Percentiles rank a stretch among this genome's conserved stretches.
Conservation (phyloP, 768 basidiomycete genomes). For the Daedaleopsis sinensis region DNA sequence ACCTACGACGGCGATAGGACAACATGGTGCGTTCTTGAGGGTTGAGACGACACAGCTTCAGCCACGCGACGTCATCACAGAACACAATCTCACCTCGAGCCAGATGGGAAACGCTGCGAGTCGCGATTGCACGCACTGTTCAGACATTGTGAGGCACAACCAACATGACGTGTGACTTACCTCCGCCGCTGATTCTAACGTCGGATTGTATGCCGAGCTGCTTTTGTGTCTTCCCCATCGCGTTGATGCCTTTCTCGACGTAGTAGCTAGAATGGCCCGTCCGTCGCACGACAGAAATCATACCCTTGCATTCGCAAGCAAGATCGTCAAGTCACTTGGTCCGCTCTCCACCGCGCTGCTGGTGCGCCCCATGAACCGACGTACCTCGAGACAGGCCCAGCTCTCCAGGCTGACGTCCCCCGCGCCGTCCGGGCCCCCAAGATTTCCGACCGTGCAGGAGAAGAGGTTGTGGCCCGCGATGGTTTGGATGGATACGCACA, state of each 20-base stretch:
- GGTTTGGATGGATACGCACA: conserved; percentile 79
- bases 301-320: conserved; percentile 38
- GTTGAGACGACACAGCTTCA: conserved; percentile 5
- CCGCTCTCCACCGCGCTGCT: neutral
- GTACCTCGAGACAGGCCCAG: conserved; percentile 71
- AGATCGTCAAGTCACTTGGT: conserved; percentile 1
- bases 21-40: conserved; percentile 74
- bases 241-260: conserved; percentile 85
- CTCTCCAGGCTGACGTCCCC: conserved; percentile 82
- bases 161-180: conserved; percentile 46
- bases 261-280: conserved; percentile 87
- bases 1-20: conserved; percentile 77
- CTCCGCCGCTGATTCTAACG: conserved; percentile 71
- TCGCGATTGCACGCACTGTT: neutral
- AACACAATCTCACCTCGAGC: conserved; percentile 57
- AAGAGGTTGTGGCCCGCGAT: conserved; percentile 80
- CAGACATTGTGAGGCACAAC: neutral
- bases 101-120: conserved; percentile 79
- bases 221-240: conserved; percentile 76
- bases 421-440: conserved; percentile 64
- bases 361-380: neutral
- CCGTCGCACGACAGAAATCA: conserved; percentile 76
- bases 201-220: conserved; percentile 73
- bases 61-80: neutral
- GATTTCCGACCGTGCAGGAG: conserved; percentile 82